Percentiles rank a stretch among this genome's conserved stretches.
phyloP scores from a whole-genome alignment of 2,329 filamentous ascomycete genomes.

The Calonectria honghensis region DNA sequence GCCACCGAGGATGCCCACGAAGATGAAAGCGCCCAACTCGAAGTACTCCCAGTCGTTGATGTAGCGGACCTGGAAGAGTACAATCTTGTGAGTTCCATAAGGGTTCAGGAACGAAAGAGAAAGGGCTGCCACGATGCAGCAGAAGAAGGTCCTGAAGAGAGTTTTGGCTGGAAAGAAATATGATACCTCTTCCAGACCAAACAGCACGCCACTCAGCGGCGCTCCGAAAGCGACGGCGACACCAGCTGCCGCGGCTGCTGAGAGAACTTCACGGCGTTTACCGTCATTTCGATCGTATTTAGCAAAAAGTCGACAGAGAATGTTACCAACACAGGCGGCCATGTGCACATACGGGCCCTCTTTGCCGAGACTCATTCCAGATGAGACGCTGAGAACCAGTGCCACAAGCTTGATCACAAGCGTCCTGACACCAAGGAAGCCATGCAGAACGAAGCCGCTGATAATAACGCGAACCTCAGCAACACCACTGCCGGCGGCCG shows the following conservation, averaged over 20 bases:
- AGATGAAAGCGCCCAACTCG: constrained; percentile 88
- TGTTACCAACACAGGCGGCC: constrained; percentile 95
- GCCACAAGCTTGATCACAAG: constrained; percentile 89
- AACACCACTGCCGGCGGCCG: constrained; percentile 95
- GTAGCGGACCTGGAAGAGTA: constrained; percentile 96
- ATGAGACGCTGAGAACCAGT: constrained; percentile 91
- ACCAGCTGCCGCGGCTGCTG: constrained; percentile 91
- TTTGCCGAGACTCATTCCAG: constrained; percentile 94
- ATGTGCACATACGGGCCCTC: constrained; percentile 98
- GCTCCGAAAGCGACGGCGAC: constrained; percentile 97
- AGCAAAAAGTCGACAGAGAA: constrained; percentile 91
- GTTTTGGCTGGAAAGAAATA: constrained; percentile 99
- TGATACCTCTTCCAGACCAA: constrained; percentile 94
- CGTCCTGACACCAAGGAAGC: constrained; percentile 92
- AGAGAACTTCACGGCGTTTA: constrained; percentile 95
- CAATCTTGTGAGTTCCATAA: constrained; percentile 96
- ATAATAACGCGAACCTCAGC: constrained; percentile 98
- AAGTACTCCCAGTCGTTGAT: constrained; percentile 94
- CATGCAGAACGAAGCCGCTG: constrained; percentile 97
- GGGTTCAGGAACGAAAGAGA: constrained; percentile 97
- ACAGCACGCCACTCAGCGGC: constrained; percentile 89
- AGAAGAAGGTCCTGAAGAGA: constrained; percentile 97
- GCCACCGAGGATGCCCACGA: constrained; percentile 91
- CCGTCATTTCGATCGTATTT: constrained; percentile 97
- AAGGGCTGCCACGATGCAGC: constrained; percentile 93